phyloP scores from a whole-genome alignment of 1,284 basidiomycete genomes.

The Thelephora terrestris region DNA sequence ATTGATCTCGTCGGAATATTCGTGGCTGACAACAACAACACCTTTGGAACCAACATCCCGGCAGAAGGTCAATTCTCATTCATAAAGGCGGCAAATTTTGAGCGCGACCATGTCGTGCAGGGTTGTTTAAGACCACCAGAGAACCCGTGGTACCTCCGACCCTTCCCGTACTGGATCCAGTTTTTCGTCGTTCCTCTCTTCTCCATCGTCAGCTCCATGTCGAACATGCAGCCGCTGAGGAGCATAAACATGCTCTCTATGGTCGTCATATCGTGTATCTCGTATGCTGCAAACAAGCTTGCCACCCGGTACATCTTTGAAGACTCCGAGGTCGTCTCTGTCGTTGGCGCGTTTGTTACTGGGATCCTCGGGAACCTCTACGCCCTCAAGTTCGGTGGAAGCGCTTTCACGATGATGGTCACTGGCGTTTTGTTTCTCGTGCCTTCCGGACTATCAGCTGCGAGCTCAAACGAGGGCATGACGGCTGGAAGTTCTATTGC shows the following conservation, averaged over 20 bases:
- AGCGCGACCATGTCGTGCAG: conserved; percentile 32
- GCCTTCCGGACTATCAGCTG: conserved; percentile 52
- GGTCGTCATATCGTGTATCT: conserved; percentile 68
- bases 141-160: conserved; percentile 71
- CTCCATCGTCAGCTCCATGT: conserved; percentile 64
- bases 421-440: conserved; percentile 80
- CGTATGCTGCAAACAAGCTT: conserved; percentile 58
- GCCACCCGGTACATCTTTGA: conserved; percentile 29
- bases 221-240: conserved; percentile 64
- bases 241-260: conserved; percentile 68
- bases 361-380: conserved; percentile 76
- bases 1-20: neutral
- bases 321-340: conserved; percentile 48
- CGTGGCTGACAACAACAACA: conserved; percentile 7
- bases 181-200: conserved; percentile 75
- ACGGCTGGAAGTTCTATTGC: conserved; percentile 24
- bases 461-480: conserved; percentile 27
- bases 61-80: conserved; percentile 59
- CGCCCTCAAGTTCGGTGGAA: conserved; percentile 67
- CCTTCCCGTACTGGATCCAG: conserved; percentile 68
- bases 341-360: conserved; percentile 71
- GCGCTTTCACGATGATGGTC: conserved; percentile 83
- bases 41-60: conserved; percentile 32
- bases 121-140: conserved; percentile 63
- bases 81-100: conserved; percentile 29